Evolutionary conservation across 2,329 filamentous ascomycete genomes (phyloP), one percentile per base, ranked within the genome.

Genomic region (Fusarium stilboides): DNA sequence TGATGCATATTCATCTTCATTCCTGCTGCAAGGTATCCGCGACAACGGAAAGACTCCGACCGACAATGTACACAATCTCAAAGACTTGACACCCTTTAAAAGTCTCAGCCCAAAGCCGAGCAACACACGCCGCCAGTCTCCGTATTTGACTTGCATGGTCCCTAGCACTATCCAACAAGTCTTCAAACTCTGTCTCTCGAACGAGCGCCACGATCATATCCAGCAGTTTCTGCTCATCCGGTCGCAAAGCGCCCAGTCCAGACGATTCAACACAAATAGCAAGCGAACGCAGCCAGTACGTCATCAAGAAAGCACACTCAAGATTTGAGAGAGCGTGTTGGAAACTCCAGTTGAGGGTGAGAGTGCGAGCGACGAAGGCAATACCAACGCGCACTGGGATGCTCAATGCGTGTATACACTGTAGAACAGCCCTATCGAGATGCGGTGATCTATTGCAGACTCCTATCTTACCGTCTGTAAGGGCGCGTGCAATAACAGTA

Each of bases 1-100:
- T 13, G 10, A 31, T 10, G 28, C 28, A 31, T 10, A 13, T 31
- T 10, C 13, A 5, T 5, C 10, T 31, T 31, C 10, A 31, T 31
- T 31, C 28, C 28, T 31, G 28, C 28, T 31, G 28, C 10, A 31
- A 31, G 12, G 9, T 31, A 31, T 49, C 52, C 49, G 31, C 42
- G 7, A 50, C 52, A 20, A 55, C n/a, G 5, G 52, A 55, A 15
- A 55, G 28, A 10, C 42, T 49, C 9, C 49, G 43, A 5, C 65
- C 65, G 6, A 68, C 50, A 13, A 68, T 52, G 37, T 68, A 40
- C 1, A 68, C 65, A 20, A 68, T 66, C 33, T 68, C 64, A 43
- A 66, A 68, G 4, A 68, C 62, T 14, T 68, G 64, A 17, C 60
- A 60, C 3, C 64, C 64, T 26, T 66, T 65, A 8, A 65, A 68